Conservation (phyloP, 768 basidiomycete species). For the Kwoniella botswanensis region DNA sequence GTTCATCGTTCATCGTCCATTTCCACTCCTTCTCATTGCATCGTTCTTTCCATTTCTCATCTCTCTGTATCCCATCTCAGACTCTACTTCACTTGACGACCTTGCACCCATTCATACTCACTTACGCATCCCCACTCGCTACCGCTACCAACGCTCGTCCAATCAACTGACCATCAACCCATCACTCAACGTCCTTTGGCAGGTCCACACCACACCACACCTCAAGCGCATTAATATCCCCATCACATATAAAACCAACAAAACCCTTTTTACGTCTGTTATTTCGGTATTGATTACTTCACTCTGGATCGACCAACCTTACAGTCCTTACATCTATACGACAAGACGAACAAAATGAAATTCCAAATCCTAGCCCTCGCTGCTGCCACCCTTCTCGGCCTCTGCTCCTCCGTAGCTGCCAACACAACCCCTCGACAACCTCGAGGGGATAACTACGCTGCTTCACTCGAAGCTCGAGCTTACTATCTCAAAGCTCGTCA, state of each 20-base stretch:
- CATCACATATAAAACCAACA: background rate
- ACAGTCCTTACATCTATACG: conserved; percentile 6
- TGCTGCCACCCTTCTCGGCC: conserved; percentile 11
- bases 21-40: background rate
- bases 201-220: conserved; percentile 13
- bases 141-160: background rate
- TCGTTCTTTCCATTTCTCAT: conserved; percentile 10
- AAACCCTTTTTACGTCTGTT: background rate
- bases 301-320: background rate
- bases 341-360: conserved; percentile 12
- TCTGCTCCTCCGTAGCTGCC: conserved; percentile 15
- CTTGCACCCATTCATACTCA: background rate
- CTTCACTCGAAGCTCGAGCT: conserved; percentile 3
- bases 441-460: background rate
- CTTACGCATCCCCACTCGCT: background rate
- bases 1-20: background rate
- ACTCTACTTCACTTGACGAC: background rate
- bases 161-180: background rate
- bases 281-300: background rate
- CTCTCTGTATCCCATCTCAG: background rate
- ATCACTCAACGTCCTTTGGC: conserved; percentile 25
- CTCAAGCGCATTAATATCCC: background rate
- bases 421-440: background rate
- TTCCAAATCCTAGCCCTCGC: conserved; percentile 13
- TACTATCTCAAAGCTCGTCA: conserved; percentile 18